Conservation (phyloP, 2,329 filamentous ascomycete genomes). For the Apiospora rasikravindrae region DNA sequence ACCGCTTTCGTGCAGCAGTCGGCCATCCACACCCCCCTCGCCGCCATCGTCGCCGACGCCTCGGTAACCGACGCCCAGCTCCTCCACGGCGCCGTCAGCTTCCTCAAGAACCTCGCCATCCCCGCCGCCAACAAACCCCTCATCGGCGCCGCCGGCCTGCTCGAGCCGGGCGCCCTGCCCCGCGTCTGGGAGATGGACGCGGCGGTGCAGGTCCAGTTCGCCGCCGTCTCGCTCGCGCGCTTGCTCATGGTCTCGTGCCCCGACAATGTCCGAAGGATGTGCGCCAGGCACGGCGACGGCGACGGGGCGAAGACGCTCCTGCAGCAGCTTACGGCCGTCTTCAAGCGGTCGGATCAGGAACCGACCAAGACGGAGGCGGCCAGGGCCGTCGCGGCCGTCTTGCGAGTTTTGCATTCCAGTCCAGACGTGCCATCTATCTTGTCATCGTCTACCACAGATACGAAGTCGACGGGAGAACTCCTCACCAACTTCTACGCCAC, state of each 20-base stretch:
- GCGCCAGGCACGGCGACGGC: conserved; percentile 22
- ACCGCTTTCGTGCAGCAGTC: conserved; percentile 53
- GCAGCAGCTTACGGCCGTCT: conserved; percentile 46
- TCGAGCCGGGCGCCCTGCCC: conserved; percentile 50
- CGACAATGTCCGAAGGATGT: conserved; percentile 49
- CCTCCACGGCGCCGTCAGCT: conserved; percentile 62
- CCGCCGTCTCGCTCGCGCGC: conserved; percentile 62
- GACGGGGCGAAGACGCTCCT: conserved; percentile 37
- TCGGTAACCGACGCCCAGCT: conserved; percentile 52
- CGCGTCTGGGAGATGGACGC: conserved; percentile 59
- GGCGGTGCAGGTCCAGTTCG: conserved; percentile 63
- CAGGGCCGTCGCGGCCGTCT: conserved; percentile 57
- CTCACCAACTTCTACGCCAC: conserved; percentile 50
- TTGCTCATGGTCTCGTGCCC: conserved; percentile 60
- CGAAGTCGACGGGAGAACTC: conserved; percentile 17
- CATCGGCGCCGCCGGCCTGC: conserved; percentile 51
- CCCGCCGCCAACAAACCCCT: conserved; percentile 58
- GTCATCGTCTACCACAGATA: neutral
- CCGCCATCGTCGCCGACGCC: conserved; percentile 49
- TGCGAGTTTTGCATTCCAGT: conserved; percentile 58
- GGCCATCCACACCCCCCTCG: conserved; percentile 50
- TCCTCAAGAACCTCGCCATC: conserved; percentile 70
- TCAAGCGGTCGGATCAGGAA: conserved; percentile 51
- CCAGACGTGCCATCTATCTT: conserved; percentile 36
- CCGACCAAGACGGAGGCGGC: conserved; percentile 66